A percentile compares a stretch with the other conserved stretches of the same genome.
Evolutionary conservation across 148 eudicot genomes (phyloP).

Genomic region (Nepenthes gracilis): DNA sequence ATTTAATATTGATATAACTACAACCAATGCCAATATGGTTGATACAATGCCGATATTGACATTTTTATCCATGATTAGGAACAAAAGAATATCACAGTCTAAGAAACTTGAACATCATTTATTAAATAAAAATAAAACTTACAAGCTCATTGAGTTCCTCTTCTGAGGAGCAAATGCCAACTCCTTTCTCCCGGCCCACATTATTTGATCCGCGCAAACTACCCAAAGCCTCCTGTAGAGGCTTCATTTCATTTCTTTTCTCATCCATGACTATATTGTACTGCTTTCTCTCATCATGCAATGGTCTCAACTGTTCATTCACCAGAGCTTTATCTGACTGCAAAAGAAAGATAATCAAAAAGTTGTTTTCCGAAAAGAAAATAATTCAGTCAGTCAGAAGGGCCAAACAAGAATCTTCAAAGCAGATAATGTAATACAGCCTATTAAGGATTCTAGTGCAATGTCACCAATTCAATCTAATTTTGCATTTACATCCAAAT

Average conservation of each 20-base stretch:
- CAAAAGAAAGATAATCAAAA: constrained; percentile 8
- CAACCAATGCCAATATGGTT: too few relatives aligned
- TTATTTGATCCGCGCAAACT: constrained; percentile 44
- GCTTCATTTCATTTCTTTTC: constrained; percentile 75
- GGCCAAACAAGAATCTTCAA: background rate
- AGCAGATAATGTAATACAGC: background rate
- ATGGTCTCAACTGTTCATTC: constrained; percentile 27
- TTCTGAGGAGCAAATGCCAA: constrained; percentile 59
- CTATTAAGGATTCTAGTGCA: too few relatives aligned
- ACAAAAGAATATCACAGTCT: too few relatives aligned
- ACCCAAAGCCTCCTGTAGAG: constrained; percentile 75
- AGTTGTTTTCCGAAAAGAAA: background rate
- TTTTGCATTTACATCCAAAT: too few relatives aligned
- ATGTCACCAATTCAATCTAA: too few relatives aligned
- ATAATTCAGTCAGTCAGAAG: background rate
- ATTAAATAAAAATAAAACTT: constrained; percentile 15
- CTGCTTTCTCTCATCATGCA: constrained; percentile 42
- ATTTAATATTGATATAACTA: too few relatives aligned
- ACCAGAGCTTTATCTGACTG: constrained; percentile 44
- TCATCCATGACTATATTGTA: constrained; percentile 40
- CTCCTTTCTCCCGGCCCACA: constrained; percentile 35
- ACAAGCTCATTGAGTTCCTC: constrained; percentile 70
- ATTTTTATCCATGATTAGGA: too few relatives aligned
- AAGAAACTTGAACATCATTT: background rate
- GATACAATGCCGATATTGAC: too few relatives aligned